Evolutionary conservation across 805 yeast genomes (phyloP), one percentile per base, ranked within the genome.

Genomic region (Nakazawaea anatomiae): DNA sequence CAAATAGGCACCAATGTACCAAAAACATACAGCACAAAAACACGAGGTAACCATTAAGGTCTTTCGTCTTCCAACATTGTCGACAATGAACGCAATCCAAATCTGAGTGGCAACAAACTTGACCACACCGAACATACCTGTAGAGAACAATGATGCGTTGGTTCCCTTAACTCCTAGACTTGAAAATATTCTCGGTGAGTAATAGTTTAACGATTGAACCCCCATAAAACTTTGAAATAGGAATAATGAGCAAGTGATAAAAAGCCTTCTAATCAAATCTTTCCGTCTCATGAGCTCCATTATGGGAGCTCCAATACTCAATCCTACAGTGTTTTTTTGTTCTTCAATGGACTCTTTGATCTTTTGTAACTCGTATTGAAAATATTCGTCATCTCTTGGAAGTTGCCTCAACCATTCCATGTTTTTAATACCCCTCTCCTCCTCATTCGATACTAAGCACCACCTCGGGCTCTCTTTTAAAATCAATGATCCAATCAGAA

Each of bases 41-140:
- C 64, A 46, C 0, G 75, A 63, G 27, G 71, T 70, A 39, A 58
- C 58, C 48, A 74, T 55, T 44, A 74, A 64, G 5, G 77, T 70
- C 5, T 65, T 57, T 32, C 78, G 69, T 52, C 81, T 69, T 8
- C 82, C 82, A 46, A 65, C 65, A 8, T 60, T 62, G 52, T 77
- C 82, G 40, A 77, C 77, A 42, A 76, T 64, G 50, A 71, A 65
- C 51, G 74, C 63, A 6, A 75, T 68, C 74, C 77, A 76, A 25
- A 73, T 57, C 38, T 72, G 61, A 14, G 76, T 70, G 34, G 73
- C 72, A 12, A 65, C 64, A 25, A 70, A 74, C 55, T 77, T 77
- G 44, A 76, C 64, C 32, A 76, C 63, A 30, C 83, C 83, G 59
- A 76, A 76, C 50, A 77, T 63, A 44, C 83, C 83, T 5, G 82